Base-by-base conservation (phyloP, 495 filamentous ascomycete genomes). In the Poronia punctata region DNA sequence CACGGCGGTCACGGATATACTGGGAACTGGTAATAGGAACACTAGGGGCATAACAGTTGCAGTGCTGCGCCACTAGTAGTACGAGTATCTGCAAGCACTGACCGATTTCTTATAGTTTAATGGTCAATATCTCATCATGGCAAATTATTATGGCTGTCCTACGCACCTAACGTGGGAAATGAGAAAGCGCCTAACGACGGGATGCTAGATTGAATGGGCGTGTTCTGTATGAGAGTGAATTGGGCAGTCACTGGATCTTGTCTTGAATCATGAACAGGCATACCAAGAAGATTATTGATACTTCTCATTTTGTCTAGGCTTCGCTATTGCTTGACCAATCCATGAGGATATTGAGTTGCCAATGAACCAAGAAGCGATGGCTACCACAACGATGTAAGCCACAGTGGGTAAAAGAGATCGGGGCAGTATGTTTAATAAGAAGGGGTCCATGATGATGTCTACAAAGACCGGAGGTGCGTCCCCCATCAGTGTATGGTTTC, bases 391-490 rank as follows among this genome's bases (percentile, higher is more conserved):
- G 35, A 84, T 66, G 59, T 80, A 86, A 17, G 52, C 57, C 20
- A 71, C 75, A 9, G 82, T 90, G 26, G 78, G 78, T 11, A 84
- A 52, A 14, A 92, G 60, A 14, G 83, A 86, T 35, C 70, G 65
- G 7, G 86, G 86, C 44, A 90, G 68, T 5, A 84, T 50, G 61
- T 87, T 86, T 48, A 77, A 62, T 25, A 88, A 30, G 46, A 78
- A 96, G 15, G 88, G 87, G 64, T 98, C 92, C 17, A 98, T 76
- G 57, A 96, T 86, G 37, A 98, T 72, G 59, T 98, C 89, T 14
- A 82, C 86, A 38, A 71, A 60, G 15, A 96, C 87, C 1, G 78
- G 71, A 3, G 84, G 83, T 8, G 86, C 82, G 48, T 76, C 49
- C 34, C 66, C 56, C 90, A 97, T 96, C 48, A 95, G 68, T 2